Conservation (phyloP, 306 rosid genomes). For the Carpinus viminea region DNA sequence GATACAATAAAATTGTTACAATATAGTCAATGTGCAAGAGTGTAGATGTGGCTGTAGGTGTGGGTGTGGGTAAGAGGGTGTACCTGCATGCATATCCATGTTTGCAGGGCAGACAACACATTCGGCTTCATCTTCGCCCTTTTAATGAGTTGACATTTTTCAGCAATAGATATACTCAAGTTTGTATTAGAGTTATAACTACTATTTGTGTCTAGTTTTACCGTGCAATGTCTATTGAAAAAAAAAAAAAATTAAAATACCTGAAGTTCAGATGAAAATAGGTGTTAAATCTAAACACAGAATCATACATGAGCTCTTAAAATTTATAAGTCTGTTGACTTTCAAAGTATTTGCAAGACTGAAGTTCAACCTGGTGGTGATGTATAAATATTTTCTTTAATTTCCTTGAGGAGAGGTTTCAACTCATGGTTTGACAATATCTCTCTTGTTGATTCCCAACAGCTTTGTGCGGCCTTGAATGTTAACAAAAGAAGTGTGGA, state of each 20-base stretch:
- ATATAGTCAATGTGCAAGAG: neutral
- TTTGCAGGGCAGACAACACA: neutral
- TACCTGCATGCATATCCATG: neutral
- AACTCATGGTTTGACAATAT: conserved; percentile 11
- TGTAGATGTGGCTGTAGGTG: neutral
- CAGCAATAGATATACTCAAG: neutral
- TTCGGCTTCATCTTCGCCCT: neutral
- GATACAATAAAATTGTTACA: neutral
- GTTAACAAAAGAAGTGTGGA: conserved; percentile 85
- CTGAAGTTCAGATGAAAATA: neutral
- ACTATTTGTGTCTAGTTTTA: neutral
- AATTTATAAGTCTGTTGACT: neutral
- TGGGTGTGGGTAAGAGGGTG: neutral
- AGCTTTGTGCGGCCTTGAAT: conserved; percentile 82
- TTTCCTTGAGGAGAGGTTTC: neutral
- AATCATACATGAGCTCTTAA: neutral
- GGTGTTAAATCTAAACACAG: neutral
- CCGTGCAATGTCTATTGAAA: neutral
- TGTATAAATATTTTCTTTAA: neutral
- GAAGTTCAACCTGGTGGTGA: neutral
- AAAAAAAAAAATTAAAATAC: neutral
- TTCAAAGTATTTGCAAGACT: neutral
- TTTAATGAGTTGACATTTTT: neutral
- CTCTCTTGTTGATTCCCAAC: conserved; percentile 38
- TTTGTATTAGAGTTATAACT: neutral